Conservation (phyloP, 345 rosid genomes). For the thale cress (Arabidopsis thaliana) region TAIR10.1 NC_003076.8:13702501-13703000, state of each 20-base stretch:
- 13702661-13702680: slow-evolving; percentile 60
- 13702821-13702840: slow-evolving; percentile 4
- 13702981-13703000: slow-evolving; percentile 18
- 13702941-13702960: not conserved
- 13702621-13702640: slow-evolving; percentile 18
- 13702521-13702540: not conserved
- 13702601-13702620: slow-evolving; percentile 1
- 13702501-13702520: no score
- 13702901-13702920: slow-evolving; percentile 56
- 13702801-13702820: not conserved
- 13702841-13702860: not conserved
- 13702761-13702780: slow-evolving; percentile 33
- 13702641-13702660: slow-evolving; percentile 67
- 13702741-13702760: slow-evolving; percentile 45
- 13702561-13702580: not conserved
- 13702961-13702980: not conserved
- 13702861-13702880: slow-evolving; percentile 45
- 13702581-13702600: slow-evolving; percentile 16
- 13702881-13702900: slow-evolving; percentile 67
- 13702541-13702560: not conserved
- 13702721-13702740: slow-evolving; percentile 46
- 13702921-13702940: slow-evolving; percentile 38
- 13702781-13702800: slow-evolving; percentile 16
- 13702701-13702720: slow-evolving; percentile 45
- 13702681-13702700: slow-evolving; percentile 50